A percentile compares a stretch with the other conserved stretches of the same genome.
phyloP scores from a whole-genome alignment of 2,329 filamentous ascomycete species.

The Grosmannia serpens region DNA sequence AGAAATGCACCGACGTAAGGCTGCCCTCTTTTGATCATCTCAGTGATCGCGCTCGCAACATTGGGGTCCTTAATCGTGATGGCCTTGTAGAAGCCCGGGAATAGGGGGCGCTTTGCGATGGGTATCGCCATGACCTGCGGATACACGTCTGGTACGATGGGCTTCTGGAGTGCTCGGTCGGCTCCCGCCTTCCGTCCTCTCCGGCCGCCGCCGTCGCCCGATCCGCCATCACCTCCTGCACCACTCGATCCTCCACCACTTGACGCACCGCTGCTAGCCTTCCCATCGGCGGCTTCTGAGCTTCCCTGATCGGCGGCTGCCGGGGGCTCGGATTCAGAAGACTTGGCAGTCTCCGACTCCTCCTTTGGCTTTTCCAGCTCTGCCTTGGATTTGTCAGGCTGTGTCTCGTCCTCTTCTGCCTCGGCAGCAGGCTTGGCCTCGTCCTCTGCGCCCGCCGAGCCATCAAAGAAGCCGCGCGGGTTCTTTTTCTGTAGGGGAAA shows the following conservation, averaged over 20 bases:
- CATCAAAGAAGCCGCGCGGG: conserved; percentile 13
- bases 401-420: neutral
- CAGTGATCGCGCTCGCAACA: conserved; percentile 82
- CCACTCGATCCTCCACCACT: conserved; percentile 31
- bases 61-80: conserved; percentile 92
- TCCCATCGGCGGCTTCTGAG: conserved; percentile 37
- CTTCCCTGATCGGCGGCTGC: conserved; percentile 21
- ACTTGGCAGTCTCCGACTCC: conserved; percentile 15
- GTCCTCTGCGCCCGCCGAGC: conserved; percentile 6
- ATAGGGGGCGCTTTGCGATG: conserved; percentile 84
- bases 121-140: conserved; percentile 96
- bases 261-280: conserved; percentile 21
- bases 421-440: conserved; percentile 11
- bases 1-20: conserved; percentile 95
- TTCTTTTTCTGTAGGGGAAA: conserved; percentile 10
- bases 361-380: conserved; percentile 5
- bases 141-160: conserved; percentile 85
- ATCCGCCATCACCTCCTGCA: conserved; percentile 27
- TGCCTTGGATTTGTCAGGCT: neutral
- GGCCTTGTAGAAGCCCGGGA: conserved; percentile 97
- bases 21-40: conserved; percentile 93
- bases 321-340: conserved; percentile 24
- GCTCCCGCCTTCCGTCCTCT: conserved; percentile 55
- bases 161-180: conserved; percentile 73
- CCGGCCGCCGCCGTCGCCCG: conserved; percentile 54